A percentile compares a stretch with the other conserved stretches of the same genome.
Conservation (phyloP, 169 alveolate species). For the Cryptosporidium ryanae region DNA sequence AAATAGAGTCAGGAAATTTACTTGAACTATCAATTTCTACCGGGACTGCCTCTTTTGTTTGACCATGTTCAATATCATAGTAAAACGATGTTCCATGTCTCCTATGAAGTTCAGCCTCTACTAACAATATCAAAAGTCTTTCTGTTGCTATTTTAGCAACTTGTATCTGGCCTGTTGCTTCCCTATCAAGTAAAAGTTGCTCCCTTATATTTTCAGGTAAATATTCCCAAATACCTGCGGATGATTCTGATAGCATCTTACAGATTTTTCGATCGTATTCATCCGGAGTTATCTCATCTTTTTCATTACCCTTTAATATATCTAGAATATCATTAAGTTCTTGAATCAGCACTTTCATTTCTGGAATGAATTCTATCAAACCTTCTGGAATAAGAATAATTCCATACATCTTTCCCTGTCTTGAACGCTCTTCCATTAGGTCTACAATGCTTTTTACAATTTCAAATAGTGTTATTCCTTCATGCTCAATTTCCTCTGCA, state of each 20-base stretch:
- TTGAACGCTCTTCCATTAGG: conserved; percentile 90
- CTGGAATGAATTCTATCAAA: conserved; percentile 96
- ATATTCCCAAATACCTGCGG: conserved; percentile 83
- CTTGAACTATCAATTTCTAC: conserved; percentile 26
- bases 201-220: conserved; percentile 94
- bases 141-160: conserved; percentile 99
- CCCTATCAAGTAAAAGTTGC: conserved; percentile 96
- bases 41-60: conserved; percentile 51
- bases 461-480: conserved; percentile 87
- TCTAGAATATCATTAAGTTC: conserved; percentile 93
- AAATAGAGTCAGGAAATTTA: conserved; percentile 11
- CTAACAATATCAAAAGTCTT: conserved; percentile 91
- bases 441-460: conserved; percentile 90
- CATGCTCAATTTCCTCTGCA: conserved; percentile 94
- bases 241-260: conserved; percentile 30
- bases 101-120: conserved; percentile 84
- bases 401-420: conserved; percentile 93
- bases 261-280: conserved; percentile 54
- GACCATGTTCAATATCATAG: conserved; percentile 65
- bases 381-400: conserved; percentile 97
- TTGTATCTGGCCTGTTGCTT: conserved; percentile 98
- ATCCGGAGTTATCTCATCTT: conserved; percentile 33
- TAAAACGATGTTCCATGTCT: conserved; percentile 70
- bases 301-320: conserved; percentile 27
- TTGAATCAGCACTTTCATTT: conserved; percentile 89